These are phyloP conservation scores for Globisporangium apiculatum DNA, from an alignment of 352 stramenopile genomes.

Conservation along the genomic window DNA sequence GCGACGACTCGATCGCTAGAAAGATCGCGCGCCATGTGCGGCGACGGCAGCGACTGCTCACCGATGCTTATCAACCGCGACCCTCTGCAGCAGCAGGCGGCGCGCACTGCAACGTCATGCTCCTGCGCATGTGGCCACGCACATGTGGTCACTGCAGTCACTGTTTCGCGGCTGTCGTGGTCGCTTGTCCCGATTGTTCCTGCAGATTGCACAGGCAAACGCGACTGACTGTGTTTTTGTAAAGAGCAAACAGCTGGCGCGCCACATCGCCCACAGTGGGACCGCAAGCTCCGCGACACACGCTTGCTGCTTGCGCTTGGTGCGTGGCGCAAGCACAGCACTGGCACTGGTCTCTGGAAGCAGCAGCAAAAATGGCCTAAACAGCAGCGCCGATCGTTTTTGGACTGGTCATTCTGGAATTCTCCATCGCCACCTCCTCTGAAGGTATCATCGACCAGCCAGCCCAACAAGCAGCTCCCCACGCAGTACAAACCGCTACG, in stretches of 20 bases:
- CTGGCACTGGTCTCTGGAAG: no score
- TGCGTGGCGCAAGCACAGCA: no score
- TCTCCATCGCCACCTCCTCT: background rate
- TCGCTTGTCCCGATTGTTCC: background rate
- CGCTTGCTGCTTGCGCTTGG: no score
- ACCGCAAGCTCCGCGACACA: background rate
- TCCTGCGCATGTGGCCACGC: background rate
- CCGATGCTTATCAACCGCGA: background rate
- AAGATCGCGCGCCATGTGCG: conserved; percentile 4
- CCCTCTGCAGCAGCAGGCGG: no score
- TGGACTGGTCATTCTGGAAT: conserved; percentile 2
- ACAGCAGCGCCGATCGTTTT: no score
- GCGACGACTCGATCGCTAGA: background rate
- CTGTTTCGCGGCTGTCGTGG: background rate
- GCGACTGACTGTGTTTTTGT: background rate
- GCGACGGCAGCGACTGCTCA: background rate
- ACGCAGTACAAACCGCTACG: background rate
- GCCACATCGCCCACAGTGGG: background rate
- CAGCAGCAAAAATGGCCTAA: no score
- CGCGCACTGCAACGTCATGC: background rate
- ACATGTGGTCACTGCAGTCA: background rate
- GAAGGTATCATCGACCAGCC: background rate
- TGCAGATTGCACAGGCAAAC: background rate
- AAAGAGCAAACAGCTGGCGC: background rate
- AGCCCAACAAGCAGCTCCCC: background rate